These are phyloP conservation scores for Osmanthus fragrans DNA, from an alignment of 257 asterid genomes.

Conservation along the genomic window DNA sequence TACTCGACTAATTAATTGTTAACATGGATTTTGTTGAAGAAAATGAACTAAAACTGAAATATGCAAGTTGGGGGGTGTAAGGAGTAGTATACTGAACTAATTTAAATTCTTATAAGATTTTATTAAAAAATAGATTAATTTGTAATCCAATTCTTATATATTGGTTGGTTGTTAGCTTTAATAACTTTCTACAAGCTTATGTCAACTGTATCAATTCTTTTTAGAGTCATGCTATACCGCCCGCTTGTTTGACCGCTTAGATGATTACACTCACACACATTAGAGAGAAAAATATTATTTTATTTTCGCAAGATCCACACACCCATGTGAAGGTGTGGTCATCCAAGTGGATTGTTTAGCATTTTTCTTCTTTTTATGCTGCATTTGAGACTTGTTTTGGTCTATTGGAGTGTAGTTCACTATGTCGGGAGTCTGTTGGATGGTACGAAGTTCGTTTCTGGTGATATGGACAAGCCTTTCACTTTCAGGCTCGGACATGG, in stretches of 20 bases:
- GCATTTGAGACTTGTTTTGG: background rate
- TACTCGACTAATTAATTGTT: background rate
- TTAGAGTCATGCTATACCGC: too few relatives aligned
- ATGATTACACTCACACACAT: too few relatives aligned
- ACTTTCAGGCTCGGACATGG: conserved; percentile 63
- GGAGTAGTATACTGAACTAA: background rate
- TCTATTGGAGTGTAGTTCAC: conserved; percentile 50
- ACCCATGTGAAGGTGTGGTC: too few relatives aligned
- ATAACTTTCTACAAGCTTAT: background rate
- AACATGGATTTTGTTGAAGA: background rate
- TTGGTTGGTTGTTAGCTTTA: too few relatives aligned
- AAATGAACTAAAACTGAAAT: background rate
- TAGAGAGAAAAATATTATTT: too few relatives aligned
- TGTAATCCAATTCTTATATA: too few relatives aligned
- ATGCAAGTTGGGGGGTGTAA: background rate
- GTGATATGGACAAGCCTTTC: conserved; percentile 41
- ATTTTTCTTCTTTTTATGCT: conserved; percentile 12
- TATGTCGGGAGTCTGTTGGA: conserved; percentile 57
- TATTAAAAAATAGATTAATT: too few relatives aligned
- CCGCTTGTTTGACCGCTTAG: too few relatives aligned
- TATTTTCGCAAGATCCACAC: too few relatives aligned
- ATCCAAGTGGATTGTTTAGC: too few relatives aligned
- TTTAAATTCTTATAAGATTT: too few relatives aligned
- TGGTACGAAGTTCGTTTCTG: conserved; percentile 51
- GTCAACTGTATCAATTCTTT: background rate